Conservation (phyloP, 495 filamentous ascomycete species). For the Trichoderma reesei region DNA sequence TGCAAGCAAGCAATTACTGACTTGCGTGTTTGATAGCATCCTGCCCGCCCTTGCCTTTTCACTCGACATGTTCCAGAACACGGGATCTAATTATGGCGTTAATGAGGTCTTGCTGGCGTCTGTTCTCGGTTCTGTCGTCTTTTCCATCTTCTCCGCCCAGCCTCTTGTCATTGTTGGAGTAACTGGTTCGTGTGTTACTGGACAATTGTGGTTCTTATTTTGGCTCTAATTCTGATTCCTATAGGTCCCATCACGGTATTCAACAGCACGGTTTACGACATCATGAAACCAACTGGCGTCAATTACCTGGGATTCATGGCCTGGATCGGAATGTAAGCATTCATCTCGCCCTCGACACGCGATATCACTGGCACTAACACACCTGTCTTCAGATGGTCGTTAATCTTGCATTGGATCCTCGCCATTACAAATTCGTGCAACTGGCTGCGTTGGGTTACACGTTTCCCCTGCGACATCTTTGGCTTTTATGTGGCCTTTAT, state of each 20-base stretch:
- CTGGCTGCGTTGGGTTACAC: slow-evolving; percentile 67
- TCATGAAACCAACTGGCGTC: slow-evolving; percentile 55
- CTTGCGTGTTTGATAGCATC: slow-evolving; percentile 42
- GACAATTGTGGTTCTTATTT: neutral
- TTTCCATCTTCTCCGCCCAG: slow-evolving; percentile 64
- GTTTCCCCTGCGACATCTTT: slow-evolving; percentile 81
- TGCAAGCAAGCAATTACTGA: slow-evolving; percentile 15
- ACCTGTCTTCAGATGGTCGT: slow-evolving; percentile 52
- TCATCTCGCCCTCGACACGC: neutral
- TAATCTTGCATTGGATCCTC: slow-evolving; percentile 70
- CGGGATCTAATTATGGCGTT: slow-evolving; percentile 67
- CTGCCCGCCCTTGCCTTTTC: slow-evolving; percentile 76
- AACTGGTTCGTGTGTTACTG: slow-evolving; percentile 45
- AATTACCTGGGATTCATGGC: slow-evolving; percentile 78
- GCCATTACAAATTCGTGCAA: slow-evolving; percentile 76
- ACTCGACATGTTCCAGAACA: slow-evolving; percentile 77
- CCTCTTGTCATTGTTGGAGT: slow-evolving; percentile 83
- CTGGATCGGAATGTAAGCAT: slow-evolving; percentile 64
- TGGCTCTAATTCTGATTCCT: neutral
- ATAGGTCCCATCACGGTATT: slow-evolving; percentile 75
- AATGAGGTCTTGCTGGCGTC: slow-evolving; percentile 77
- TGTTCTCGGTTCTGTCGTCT: slow-evolving; percentile 68
- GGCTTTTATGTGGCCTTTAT: slow-evolving; percentile 84
- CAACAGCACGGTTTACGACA: slow-evolving; percentile 75
- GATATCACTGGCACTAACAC: neutral